These are phyloP conservation scores for Pseudogymnoascus sp. DNA, from an alignment of 2,329 filamentous ascomycete genomes.

Conservation along the genomic window DNA sequence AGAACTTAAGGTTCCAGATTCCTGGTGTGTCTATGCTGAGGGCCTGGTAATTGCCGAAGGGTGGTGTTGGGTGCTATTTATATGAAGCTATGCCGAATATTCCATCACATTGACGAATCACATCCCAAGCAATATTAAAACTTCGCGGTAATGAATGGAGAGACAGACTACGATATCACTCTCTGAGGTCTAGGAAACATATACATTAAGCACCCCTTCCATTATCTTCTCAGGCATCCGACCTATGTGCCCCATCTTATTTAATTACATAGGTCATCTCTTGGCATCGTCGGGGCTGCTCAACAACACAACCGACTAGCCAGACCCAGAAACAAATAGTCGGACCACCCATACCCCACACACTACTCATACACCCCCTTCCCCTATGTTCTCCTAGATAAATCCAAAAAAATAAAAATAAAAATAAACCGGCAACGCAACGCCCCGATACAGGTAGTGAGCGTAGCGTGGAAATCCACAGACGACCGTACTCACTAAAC, in stretches of 20 bases:
- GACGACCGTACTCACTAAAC: constrained; percentile 1
- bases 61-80: no score
- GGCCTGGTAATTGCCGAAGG: no score
- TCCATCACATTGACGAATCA: no score
- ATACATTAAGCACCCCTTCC: background rate
- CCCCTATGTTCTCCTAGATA: background rate
- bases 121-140: no score
- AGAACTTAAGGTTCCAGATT: no score
- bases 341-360: background rate
- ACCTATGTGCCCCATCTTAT: background rate
- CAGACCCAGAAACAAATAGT: background rate
- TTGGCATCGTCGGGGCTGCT: background rate
- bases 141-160: background rate
- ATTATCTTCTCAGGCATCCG: constrained; percentile 1
- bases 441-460: background rate
- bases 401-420: background rate
- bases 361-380: background rate
- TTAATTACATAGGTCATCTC: background rate
- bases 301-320: background rate
- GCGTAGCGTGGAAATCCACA: background rate
- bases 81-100: no score
- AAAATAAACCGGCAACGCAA: background rate
- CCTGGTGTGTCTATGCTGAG: no score
- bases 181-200: background rate
- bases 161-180: background rate